These are phyloP conservation scores for Cicer cuneatum DNA, from an alignment of 306 rosid species.

Conservation along the genomic window DNA sequence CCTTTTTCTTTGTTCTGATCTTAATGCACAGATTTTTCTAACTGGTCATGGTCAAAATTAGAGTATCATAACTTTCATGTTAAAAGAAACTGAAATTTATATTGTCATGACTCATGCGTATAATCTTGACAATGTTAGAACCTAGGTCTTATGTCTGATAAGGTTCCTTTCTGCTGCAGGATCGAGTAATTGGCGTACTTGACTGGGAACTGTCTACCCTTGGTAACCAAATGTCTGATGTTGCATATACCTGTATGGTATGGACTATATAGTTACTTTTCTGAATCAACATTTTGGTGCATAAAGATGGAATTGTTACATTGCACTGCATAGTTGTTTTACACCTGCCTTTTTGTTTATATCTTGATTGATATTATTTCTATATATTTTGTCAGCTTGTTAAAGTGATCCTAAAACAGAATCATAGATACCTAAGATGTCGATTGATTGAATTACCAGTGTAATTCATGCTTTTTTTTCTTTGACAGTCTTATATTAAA, in stretches of 20 bases:
- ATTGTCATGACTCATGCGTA: not conserved
- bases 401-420: constrained; percentile 15
- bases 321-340: constrained; percentile 17
- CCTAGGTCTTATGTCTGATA: constrained; percentile 41
- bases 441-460: constrained; percentile 19
- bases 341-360: constrained; percentile 31
- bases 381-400: constrained; percentile 17
- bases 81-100: constrained; percentile 39
- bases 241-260: constrained; percentile 87
- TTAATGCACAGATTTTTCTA: constrained; percentile 12
- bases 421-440: constrained; percentile 6
- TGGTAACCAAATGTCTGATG: constrained; percentile 98
- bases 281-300: constrained; percentile 23
- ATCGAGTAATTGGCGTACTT: constrained; percentile 89
- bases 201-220: constrained; percentile 98
- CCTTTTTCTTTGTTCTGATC: constrained; percentile 28
- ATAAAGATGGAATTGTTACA: constrained; percentile 16
- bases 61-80: constrained; percentile 25
- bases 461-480: constrained; percentile 38
- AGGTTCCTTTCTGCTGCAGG: constrained; percentile 66
- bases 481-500: constrained; percentile 66
- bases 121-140: constrained; percentile 19
- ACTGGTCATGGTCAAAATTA: constrained; percentile 24
- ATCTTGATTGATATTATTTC: constrained; percentile 27
- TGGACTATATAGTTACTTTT: constrained; percentile 27